Base-by-base conservation (phyloP, 768 basidiomycete genomes). In the Russula foetens region DNA sequence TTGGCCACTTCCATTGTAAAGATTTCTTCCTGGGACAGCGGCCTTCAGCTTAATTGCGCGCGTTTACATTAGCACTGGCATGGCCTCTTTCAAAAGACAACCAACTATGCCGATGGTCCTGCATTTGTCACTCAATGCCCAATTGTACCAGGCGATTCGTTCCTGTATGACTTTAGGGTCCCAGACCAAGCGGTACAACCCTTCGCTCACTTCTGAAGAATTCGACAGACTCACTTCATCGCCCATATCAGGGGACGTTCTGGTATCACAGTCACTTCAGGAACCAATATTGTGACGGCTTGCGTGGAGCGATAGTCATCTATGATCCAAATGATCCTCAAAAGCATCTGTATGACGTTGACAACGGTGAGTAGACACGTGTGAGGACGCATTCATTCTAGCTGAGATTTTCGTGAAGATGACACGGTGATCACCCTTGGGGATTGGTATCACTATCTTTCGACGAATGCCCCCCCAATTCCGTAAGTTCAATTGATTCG, bases 351-450 rank as follows among this genome's bases (percentile, higher is more conserved):
- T 78, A 78, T 62, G 77, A 78, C 49, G 68, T 76, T 5, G 77
- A 78, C 57, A 67, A 76, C 64, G 71, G 71, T 69, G 47, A 61
- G 67, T 21, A 14, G 24, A 12, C 39, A 7, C 38, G 2, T 5
- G 4, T 35, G 7, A 8, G 0, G 15, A 11, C 2, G 11, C 6
- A 15, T 39, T 47, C 51, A 23, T 15, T 19, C 3, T 5, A 24
- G 17, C 38, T 59, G 71, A 46, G 29, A 45, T 46, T 55, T 19
- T 44, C 19, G 19, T 7, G 46, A 53, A 74, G 76, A 75, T 60
- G 61, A 9, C 9, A 81, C 81, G 1, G 67, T 82, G 1, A 78
- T 82, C 58, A 80, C 81, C 0, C 71, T 82, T 28, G 70, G 77
- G 0, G 81, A 82, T 49, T 82, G 81, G 80, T 64, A 64, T 28